A percentile compares a stretch with the other conserved stretches of the same genome.
Conservation (phyloP, 2,329 filamentous ascomycete genomes). For the Fusarium sororula region DNA sequence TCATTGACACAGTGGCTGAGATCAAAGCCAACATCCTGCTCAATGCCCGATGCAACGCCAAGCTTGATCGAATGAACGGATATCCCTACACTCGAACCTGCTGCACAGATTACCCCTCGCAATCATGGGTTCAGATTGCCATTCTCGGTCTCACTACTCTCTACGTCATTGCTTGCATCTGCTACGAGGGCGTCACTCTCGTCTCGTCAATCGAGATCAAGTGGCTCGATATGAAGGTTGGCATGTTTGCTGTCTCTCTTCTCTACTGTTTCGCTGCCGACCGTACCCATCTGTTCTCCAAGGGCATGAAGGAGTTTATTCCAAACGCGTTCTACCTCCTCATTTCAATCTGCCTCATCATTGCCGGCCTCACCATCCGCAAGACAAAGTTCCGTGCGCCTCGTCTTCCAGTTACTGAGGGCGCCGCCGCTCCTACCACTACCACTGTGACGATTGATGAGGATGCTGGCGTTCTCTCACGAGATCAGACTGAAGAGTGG, state of each 20-base stretch:
- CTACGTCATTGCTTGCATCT: slow-evolving; percentile 32
- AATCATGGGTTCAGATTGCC: slow-evolving; percentile 34
- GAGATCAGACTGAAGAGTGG: slow-evolving; percentile 70
- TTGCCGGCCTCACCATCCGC: slow-evolving; percentile 28
- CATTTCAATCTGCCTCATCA: slow-evolving; percentile 5
- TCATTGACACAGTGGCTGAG: slow-evolving; percentile 42
- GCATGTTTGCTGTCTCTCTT: slow-evolving; percentile 41
- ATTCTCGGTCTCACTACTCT: slow-evolving; percentile 32
- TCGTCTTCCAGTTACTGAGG: slow-evolving; percentile 5
- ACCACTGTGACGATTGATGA: background rate
- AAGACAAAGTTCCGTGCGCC: slow-evolving; percentile 25
- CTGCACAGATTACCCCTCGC: slow-evolving; percentile 57
- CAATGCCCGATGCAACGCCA: slow-evolving; percentile 62
- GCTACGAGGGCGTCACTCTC: slow-evolving; percentile 27
- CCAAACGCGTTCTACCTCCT: slow-evolving; percentile 30
- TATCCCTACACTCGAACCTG: slow-evolving; percentile 61
- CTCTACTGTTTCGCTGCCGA: slow-evolving; percentile 43
- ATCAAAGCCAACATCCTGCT: slow-evolving; percentile 56
- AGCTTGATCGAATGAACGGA: slow-evolving; percentile 41
- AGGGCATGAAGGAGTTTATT: slow-evolving; percentile 40
- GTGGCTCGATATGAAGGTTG: slow-evolving; percentile 37
- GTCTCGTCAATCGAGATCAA: slow-evolving; percentile 13
- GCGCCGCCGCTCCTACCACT: background rate
- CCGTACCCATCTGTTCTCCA: slow-evolving; percentile 42
- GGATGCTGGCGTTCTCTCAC: slow-evolving; percentile 44